phyloP scores from a whole-genome alignment of 805 yeast genomes.

The Myxozyma melibiosi region DNA sequence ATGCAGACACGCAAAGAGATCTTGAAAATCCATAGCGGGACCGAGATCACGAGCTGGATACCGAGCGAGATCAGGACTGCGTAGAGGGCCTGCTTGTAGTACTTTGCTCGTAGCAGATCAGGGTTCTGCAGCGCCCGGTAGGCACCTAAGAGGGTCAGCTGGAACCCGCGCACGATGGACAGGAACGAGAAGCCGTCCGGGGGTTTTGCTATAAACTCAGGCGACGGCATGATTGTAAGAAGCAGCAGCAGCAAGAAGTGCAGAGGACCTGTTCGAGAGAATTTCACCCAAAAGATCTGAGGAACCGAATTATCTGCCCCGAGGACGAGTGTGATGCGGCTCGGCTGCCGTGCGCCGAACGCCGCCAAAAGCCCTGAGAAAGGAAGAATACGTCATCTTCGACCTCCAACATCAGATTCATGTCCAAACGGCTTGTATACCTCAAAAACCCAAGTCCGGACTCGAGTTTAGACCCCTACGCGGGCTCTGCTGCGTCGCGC shows the following conservation, averaged over 20 bases:
- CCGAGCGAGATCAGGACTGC: slow-evolving; percentile 46
- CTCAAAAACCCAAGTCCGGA: slow-evolving; percentile 28
- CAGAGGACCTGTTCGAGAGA: too few relatives aligned
- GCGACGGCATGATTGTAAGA: slow-evolving; percentile 64
- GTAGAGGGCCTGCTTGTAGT: slow-evolving; percentile 44
- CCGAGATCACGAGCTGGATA: slow-evolving; percentile 40
- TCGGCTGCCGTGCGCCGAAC: too few relatives aligned
- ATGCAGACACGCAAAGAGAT: not conserved
- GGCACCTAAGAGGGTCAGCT: slow-evolving; percentile 54
- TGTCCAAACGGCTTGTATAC: slow-evolving; percentile 7
- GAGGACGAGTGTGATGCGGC: too few relatives aligned
- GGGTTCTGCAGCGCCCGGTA: slow-evolving; percentile 53
- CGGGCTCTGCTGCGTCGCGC: slow-evolving; percentile 5
- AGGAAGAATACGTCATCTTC: too few relatives aligned
- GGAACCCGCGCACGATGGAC: slow-evolving; percentile 57
- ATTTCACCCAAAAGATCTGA: too few relatives aligned
- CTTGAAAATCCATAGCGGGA: slow-evolving; percentile 18
- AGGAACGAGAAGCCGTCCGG: slow-evolving; percentile 55
- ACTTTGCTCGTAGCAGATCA: slow-evolving; percentile 42
- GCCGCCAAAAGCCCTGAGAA: too few relatives aligned
- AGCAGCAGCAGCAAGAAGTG: too few relatives aligned
- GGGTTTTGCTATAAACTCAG: slow-evolving; percentile 59
- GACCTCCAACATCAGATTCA: too few relatives aligned
- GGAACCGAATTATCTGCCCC: too few relatives aligned
- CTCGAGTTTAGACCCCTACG: slow-evolving; percentile 13